Conservation (phyloP, 257 asterid species). For the Galeopsis tetrahit region DNA sequence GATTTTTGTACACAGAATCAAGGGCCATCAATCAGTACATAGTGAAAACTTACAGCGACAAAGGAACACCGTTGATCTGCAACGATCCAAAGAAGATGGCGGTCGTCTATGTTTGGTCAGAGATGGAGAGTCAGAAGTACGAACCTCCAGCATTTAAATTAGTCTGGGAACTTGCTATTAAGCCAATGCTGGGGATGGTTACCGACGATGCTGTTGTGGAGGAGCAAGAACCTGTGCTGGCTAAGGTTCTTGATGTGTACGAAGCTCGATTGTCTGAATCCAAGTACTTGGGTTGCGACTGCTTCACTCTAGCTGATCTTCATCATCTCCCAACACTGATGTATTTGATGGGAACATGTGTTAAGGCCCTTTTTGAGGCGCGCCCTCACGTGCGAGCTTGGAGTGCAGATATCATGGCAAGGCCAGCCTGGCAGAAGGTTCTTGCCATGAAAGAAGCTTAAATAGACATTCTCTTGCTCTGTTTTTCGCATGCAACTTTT, state of each 20-base stretch:
- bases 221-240: slow-evolving; percentile 40
- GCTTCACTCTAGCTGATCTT: slow-evolving; percentile 61
- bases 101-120: slow-evolving; percentile 48
- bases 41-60: slow-evolving; percentile 47
- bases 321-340: slow-evolving; percentile 55
- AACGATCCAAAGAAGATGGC: slow-evolving; percentile 54
- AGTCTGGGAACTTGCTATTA: slow-evolving; percentile 51
- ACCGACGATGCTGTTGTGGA: slow-evolving; percentile 46
- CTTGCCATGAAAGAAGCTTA: slow-evolving; percentile 29
- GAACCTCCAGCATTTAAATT: slow-evolving; percentile 52
- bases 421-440: slow-evolving; percentile 72
- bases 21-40: slow-evolving; percentile 66
- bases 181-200: slow-evolving; percentile 49
- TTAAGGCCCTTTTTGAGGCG: slow-evolving; percentile 42
- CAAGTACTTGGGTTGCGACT: slow-evolving; percentile 60
- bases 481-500: no score
- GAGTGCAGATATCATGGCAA: slow-evolving; percentile 54
- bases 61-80: slow-evolving; percentile 47
- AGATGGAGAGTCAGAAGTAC: slow-evolving; percentile 64
- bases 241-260: slow-evolving; percentile 56
- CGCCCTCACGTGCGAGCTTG: slow-evolving; percentile 60
- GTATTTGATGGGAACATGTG: slow-evolving; percentile 40
- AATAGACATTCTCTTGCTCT: no score
- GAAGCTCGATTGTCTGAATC: slow-evolving; percentile 52
- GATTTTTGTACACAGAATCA: slow-evolving; percentile 54